Conservation (phyloP, 805 yeast genomes). For the Saccharomycopsis lassenensis region DNA sequence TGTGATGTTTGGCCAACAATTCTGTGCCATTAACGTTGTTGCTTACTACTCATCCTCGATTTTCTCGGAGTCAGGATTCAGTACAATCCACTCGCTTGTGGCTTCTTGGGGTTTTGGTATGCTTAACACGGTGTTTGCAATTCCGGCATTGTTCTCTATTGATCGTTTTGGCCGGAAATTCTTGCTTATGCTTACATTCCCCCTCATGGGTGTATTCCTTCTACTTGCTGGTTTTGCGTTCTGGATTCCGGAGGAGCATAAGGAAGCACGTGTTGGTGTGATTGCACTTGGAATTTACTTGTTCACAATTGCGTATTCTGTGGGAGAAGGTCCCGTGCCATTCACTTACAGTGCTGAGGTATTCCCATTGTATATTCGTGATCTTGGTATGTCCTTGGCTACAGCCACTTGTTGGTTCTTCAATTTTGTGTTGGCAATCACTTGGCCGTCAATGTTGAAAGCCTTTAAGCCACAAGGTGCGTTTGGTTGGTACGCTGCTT, state of each 20-base stretch:
- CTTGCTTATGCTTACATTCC: constrained; percentile 47
- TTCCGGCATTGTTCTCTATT: constrained; percentile 74
- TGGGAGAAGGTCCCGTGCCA: constrained; percentile 86
- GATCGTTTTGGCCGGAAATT: constrained; percentile 69
- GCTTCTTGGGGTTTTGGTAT: constrained; percentile 86
- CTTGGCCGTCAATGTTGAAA: constrained; percentile 65
- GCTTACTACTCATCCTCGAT: constrained; percentile 78
- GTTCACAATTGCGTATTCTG: constrained; percentile 62
- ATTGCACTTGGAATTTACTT: constrained; percentile 66
- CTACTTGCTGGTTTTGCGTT: constrained; percentile 61
- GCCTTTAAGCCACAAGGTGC: constrained; percentile 77
- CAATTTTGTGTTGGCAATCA: constrained; percentile 57
- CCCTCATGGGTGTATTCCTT: constrained; percentile 49
- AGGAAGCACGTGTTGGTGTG: constrained; percentile 50
- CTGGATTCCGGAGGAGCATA: constrained; percentile 42
- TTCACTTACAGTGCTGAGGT: constrained; percentile 84
- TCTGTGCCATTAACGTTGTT: constrained; percentile 78
- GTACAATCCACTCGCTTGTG: constrained; percentile 49
- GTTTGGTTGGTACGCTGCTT: constrained; percentile 79
- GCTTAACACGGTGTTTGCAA: constrained; percentile 67
- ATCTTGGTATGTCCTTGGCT: constrained; percentile 71
- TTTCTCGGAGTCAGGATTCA: constrained; percentile 56
- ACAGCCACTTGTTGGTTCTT: constrained; percentile 69
- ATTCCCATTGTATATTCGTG: constrained; percentile 68
- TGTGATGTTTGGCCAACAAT: constrained; percentile 84